Conservation (phyloP, 2,329 filamentous ascomycete genomes). For the Cladosporium sp. region DNA sequence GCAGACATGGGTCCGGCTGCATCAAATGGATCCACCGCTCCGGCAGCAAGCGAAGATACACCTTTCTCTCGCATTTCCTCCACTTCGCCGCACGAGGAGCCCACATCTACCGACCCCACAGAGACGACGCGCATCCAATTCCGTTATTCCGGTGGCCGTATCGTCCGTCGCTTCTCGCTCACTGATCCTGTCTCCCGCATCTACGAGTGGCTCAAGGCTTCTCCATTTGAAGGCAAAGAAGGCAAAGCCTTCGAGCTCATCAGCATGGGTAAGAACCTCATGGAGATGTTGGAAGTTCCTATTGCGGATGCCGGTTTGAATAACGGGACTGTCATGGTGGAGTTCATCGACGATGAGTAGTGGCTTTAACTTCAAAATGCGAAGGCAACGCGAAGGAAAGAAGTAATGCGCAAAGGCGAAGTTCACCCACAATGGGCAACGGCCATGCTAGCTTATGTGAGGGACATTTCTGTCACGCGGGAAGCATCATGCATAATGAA, state of each 20-base stretch:
- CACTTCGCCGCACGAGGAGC: constrained; percentile 72
- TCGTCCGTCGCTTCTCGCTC: constrained; percentile 80
- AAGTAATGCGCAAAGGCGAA: neutral
- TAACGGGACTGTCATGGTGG: constrained; percentile 93
- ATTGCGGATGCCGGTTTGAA: constrained; percentile 82
- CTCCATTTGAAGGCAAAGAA: constrained; percentile 74
- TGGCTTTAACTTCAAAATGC: neutral
- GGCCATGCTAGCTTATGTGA: neutral
- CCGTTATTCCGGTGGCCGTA: constrained; percentile 74
- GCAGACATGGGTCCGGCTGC: constrained; percentile 20
- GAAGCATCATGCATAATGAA: constrained; percentile 8
- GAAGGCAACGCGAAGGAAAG: neutral
- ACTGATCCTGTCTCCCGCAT: constrained; percentile 74
- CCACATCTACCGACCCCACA: constrained; percentile 59
- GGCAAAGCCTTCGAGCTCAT: constrained; percentile 83
- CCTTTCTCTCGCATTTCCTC: constrained; percentile 69
- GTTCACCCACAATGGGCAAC: neutral
- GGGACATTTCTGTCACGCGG: neutral
- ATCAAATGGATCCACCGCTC: constrained; percentile 16
- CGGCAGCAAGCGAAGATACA: constrained; percentile 20
- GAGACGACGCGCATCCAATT: constrained; percentile 86
- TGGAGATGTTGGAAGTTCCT: constrained; percentile 65
- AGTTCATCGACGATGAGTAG: constrained; percentile 52
- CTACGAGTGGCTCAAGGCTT: constrained; percentile 95
- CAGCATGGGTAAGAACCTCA: constrained; percentile 79